Evolutionary conservation across 345 rosid genomes (phyloP), one percentile per base, ranked within the genome.

Genomic region (Eutrema heterophyllum): DNA sequence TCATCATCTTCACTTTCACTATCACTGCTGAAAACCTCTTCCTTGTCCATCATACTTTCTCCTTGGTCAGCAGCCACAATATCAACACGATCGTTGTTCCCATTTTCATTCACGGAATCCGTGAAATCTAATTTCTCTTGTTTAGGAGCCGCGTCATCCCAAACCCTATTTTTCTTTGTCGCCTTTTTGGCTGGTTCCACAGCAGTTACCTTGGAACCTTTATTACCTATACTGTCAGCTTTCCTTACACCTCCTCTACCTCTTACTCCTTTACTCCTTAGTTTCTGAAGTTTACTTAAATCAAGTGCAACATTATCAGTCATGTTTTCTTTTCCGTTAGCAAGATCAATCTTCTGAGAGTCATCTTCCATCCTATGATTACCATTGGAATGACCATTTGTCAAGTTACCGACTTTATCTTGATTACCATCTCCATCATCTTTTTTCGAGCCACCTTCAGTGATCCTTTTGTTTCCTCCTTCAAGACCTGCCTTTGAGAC

Each of bases 11-110:
- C 99, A 78, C 72, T 74, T 74, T 92, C 97, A 71, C 89, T 86
- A 43, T 90, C 99, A 80, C 97, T 90, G 61, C 97, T 87, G 26
- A 92, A 14, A 78, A 89, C 67, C 83, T 95, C 99, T 75, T 92
- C 98, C 64, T 87, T 79, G 66, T 95, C 99, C 99, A 95, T 95
- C 99, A 95, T 90, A 82, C 99, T 95, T 80, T 88, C 92, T 56
- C 98, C 99, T 58, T 87, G 90, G 80, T 86, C 85, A 75, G 93
- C 89, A 77, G 86, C 88, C 84, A 84, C 89, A 67, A 81, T 85
- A 32, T 85, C 88, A 16, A 86, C 54, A 66, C 80, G 83, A 72
- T 75, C 86, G 33, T 72, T 84, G 71, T 70, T 70, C 69, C 87
- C 86, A 61, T 82, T 87, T 71, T 74, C 88, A 60, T 72, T 91